Evolutionary conservation across 192 early-diverging fungal genomes (phyloP), one percentile per base, ranked within the genome.

Genomic region (Tieghemiomyces parasiticus): DNA sequence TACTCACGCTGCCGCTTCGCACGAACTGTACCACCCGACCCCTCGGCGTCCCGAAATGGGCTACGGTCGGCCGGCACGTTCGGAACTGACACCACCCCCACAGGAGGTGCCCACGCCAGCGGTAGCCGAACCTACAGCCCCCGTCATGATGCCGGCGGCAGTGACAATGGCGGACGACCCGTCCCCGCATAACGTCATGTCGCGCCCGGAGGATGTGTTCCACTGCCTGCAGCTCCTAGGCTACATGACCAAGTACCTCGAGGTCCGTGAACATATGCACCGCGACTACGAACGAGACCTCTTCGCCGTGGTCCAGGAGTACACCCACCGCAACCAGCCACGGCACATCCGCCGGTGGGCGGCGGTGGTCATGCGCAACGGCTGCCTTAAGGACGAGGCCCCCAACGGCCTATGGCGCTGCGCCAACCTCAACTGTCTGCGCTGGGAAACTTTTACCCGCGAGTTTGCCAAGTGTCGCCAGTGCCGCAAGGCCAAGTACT

Each of bases 401-500:
- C 79, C 75, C 10, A 76, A 81, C 62, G 78, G 82, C 31, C 75
- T 85, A 48, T 78, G 88, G 46, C 81, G 87, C 58, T 93, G 89
- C 70, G 85, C 86, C 19, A 78, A 87, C 62, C 78, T 87, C 60
- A 75, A 78, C 51, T 90, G 87, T 63, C 85, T 82, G 53, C 84
- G 82, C 60, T 86, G 82, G 82, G 88, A 92, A 63, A 62, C 65
- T 4, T 80, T 79, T 50, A 77, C 80, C 13, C 72, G 85, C 59
- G 80, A 91, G 72, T 90, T 91, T 74, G 79, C 83, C 35, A 92
- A 89, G 73, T 93, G 91, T 67, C 85, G 85, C 30, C 68, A 86
- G 51, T 93, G 91, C 69, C 78, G 88, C 59, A 85, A 87, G 58
- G 88, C 88, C 53, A 89, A 86, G 48, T 93, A 93, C 66, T 93